A percentile compares a stretch with the other conserved stretches of the same genome.
Evolutionary conservation across 352 stramenopile genomes (phyloP).

Genomic region (Globisporangium barbulae): DNA sequence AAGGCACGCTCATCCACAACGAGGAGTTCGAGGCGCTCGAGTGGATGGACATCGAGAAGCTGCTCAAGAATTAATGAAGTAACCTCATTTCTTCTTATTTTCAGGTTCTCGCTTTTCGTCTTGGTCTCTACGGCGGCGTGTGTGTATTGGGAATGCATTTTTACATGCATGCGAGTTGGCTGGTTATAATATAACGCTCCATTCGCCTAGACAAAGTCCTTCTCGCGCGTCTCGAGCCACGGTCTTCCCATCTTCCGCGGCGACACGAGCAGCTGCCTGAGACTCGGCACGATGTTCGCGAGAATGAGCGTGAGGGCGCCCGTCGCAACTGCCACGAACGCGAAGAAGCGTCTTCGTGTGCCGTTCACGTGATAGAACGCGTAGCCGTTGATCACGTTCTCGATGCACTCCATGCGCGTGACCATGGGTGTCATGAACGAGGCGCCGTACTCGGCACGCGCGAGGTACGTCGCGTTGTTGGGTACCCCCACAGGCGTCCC

Average conservation of each 20-base stretch:
- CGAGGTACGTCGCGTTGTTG: constrained; percentile 55
- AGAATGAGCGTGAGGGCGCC: constrained; percentile 26
- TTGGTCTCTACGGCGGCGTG: neutral
- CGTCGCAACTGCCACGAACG: constrained; percentile 25
- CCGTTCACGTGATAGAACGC: constrained; percentile 54
- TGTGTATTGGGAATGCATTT: constrained; percentile 1
- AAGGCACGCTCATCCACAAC: constrained; percentile 75
- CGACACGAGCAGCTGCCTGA: constrained; percentile 23
- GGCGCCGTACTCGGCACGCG: constrained; percentile 58
- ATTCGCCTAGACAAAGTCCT: constrained; percentile 14
- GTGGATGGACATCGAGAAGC: constrained; percentile 52
- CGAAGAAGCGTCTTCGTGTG: constrained; percentile 20
- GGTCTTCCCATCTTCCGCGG: constrained; percentile 21
- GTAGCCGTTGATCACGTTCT: constrained; percentile 77
- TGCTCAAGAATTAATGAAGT: constrained; percentile 35
- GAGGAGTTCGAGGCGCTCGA: constrained; percentile 75
- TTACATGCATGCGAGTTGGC: constrained; percentile 3
- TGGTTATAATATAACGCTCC: neutral
- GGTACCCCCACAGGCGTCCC: constrained; percentile 50
- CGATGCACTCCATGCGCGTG: constrained; percentile 76
- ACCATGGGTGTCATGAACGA: constrained; percentile 71
- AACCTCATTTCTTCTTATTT: neutral
- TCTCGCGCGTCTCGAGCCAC: constrained; percentile 22
- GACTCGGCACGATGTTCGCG: constrained; percentile 23
- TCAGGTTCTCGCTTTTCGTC: neutral